Evolutionary conservation across 2,329 filamentous ascomycete species (phyloP).

Genomic region (Pyrenophora teres): DNA sequence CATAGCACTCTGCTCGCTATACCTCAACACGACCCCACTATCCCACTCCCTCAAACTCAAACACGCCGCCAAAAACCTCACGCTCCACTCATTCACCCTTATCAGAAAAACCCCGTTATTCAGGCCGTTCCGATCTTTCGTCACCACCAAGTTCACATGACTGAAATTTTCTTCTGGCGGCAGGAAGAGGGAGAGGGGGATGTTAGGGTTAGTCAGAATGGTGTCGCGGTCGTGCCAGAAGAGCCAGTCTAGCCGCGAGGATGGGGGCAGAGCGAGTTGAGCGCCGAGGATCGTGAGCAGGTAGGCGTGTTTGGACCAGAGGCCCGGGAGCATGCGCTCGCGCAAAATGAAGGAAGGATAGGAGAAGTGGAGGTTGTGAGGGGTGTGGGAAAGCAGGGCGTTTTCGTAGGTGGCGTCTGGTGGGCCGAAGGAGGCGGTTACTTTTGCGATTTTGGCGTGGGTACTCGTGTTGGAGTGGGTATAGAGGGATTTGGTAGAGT

Average conservation of each 20-base stretch:
- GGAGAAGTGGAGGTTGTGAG: conserved; percentile 3
- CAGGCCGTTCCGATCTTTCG: conserved; percentile 49
- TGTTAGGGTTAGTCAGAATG: conserved; percentile 5
- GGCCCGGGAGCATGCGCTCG: conserved; percentile 7
- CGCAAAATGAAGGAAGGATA: conserved; percentile 6
- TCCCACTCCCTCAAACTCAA: conserved; percentile 6
- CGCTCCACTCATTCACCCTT: conserved; percentile 45
- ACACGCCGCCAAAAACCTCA: conserved; percentile 46
- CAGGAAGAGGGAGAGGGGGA: conserved; percentile 6
- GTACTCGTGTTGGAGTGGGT: neutral
- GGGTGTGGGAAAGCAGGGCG: conserved; percentile 4
- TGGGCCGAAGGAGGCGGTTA: conserved; percentile 8
- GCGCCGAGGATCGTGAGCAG: conserved; percentile 5
- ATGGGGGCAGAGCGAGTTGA: conserved; percentile 4
- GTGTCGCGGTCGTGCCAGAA: conserved; percentile 12
- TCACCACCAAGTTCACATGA: conserved; percentile 39
- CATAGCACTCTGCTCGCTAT: conserved; percentile 10
- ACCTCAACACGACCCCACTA: conserved; percentile 4
- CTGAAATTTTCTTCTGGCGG: neutral
- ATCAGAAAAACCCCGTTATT: conserved; percentile 49
- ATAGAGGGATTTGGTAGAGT: neutral
- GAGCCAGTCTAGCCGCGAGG: conserved; percentile 2
- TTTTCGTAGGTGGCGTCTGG: conserved; percentile 4
- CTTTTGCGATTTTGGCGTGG: conserved; percentile 3
- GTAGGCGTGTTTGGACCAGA: conserved; percentile 11